These are phyloP conservation scores for Mrakiaceae sp. DNA, from an alignment of 1,284 basidiomycete species.

Conservation along the genomic window DNA sequence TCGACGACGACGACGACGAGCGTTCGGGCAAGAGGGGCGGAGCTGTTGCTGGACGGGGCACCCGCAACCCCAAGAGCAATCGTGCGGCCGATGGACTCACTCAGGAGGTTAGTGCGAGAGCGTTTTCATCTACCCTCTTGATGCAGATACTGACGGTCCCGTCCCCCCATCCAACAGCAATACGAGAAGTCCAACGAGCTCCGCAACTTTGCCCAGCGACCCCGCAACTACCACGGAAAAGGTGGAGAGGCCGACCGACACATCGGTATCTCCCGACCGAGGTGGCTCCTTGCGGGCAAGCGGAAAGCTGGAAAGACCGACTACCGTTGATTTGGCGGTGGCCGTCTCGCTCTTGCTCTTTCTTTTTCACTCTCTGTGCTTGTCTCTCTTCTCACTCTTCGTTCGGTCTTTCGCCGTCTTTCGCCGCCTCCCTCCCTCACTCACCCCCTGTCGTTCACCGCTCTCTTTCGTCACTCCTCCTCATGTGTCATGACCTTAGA, in stretches of 20 bases:
- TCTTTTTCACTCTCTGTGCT: constrained; percentile 20
- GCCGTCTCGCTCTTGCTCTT: background rate
- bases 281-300: constrained; percentile 21
- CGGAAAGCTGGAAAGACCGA: constrained; percentile 17
- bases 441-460: no score
- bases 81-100: constrained; percentile 11
- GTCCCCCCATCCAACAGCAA: constrained; percentile 40
- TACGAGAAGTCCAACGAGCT: constrained; percentile 63
- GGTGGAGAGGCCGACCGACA: constrained; percentile 77
- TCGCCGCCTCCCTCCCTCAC: no score
- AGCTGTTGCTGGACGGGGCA: background rate
- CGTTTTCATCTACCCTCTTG: background rate
- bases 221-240: constrained; percentile 73
- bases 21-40: constrained; percentile 14
- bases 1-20: constrained; percentile 39
- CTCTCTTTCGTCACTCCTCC: no score
- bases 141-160: constrained; percentile 25
- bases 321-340: constrained; percentile 1
- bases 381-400: constrained; percentile 22
- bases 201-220: constrained; percentile 70
- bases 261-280: constrained; percentile 34
- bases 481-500: no score
- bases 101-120: background rate
- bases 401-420: no score
- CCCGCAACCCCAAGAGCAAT: constrained; percentile 14